Percentiles rank a stretch among this genome's conserved stretches.
These are phyloP conservation scores for Oryza glumipatula DNA, from an alignment of 176 grass and related monocot genomes.

Conservation along the genomic window DNA sequence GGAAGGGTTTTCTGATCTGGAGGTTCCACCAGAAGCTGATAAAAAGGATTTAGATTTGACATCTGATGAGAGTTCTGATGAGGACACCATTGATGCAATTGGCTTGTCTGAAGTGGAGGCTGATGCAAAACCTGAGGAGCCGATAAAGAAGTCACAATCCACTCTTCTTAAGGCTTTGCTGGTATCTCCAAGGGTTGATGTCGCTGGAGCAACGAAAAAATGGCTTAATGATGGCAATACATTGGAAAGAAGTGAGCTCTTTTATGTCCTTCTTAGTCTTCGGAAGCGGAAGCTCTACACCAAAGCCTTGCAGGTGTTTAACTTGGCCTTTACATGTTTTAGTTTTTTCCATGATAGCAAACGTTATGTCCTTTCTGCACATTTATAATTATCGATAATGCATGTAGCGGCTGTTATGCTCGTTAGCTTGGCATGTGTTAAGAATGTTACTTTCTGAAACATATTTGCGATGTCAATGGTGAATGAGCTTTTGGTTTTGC, in stretches of 20 bases:
- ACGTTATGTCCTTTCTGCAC: not conserved
- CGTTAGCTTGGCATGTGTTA: not conserved
- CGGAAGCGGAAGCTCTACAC: constrained; percentile 42
- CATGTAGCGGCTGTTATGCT: not conserved
- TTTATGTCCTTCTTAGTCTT: constrained; percentile 46
- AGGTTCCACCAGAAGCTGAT: constrained; percentile 54
- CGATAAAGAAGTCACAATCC: not conserved
- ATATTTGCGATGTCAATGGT: not conserved
- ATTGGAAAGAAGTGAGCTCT: constrained; percentile 51
- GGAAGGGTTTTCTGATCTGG: constrained; percentile 89
- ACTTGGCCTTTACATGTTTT: not conserved
- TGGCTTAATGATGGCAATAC: constrained; percentile 66
- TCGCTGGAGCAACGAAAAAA: constrained; percentile 51
- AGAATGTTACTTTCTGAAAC: constrained; percentile 3
- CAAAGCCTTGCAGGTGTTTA: constrained; percentile 85
- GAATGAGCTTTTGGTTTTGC: not conserved
- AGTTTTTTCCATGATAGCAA: constrained; percentile 1
- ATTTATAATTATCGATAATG: constrained; percentile 14
- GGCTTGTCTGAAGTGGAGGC: constrained; percentile 38
- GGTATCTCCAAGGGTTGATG: constrained; percentile 29
- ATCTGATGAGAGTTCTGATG: constrained; percentile 61
- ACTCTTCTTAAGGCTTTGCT: constrained; percentile 53
- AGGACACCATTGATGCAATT: constrained; percentile 43
- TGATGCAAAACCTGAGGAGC: constrained; percentile 39
- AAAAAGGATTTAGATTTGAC: constrained; percentile 43